phyloP scores from a whole-genome alignment of 306 rosid species.

The Cajanus cajan region DNA sequence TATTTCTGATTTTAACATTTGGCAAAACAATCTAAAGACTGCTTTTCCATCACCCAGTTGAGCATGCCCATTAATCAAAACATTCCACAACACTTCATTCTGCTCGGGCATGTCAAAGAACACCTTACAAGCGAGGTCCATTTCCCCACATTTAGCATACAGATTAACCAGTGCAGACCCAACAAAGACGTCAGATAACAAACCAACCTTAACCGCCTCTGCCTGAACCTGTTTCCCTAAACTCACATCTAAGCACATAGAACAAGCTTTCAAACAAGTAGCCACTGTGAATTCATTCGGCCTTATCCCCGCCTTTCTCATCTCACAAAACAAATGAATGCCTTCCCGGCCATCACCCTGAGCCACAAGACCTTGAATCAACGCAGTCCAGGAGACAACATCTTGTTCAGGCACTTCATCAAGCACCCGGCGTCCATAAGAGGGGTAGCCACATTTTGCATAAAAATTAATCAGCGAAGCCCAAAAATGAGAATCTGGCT shows the following conservation, averaged over 20 bases:
- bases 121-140: slow-evolving; percentile 30
- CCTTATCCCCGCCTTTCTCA: slow-evolving; percentile 32
- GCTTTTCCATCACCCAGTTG: slow-evolving; percentile 31
- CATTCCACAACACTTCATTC: slow-evolving; percentile 43
- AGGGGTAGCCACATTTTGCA: slow-evolving; percentile 27
- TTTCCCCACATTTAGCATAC: slow-evolving; percentile 40
- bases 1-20: slow-evolving; percentile 34
- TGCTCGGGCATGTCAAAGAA: slow-evolving; percentile 38
- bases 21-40: slow-evolving; percentile 27
- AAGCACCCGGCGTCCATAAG: slow-evolving; percentile 30
- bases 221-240: slow-evolving; percentile 42
- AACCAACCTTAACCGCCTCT: slow-evolving; percentile 28
- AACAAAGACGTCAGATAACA: slow-evolving; percentile 30
- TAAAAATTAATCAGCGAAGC: slow-evolving; percentile 28
- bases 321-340: slow-evolving; percentile 37
- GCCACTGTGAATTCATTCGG: slow-evolving; percentile 39
- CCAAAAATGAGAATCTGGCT: slow-evolving; percentile 37
- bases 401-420: slow-evolving; percentile 37
- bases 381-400: slow-evolving; percentile 42
- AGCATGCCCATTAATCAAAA: slow-evolving; percentile 40
- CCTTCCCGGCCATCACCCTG: slow-evolving; percentile 30
- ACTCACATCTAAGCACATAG: slow-evolving; percentile 27
- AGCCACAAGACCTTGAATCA: slow-evolving; percentile 37
- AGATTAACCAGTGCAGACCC: slow-evolving; percentile 43
- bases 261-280: slow-evolving; percentile 38